Evolutionary conservation across 2,329 filamentous ascomycete genomes (phyloP).

Genomic region (Fonsecaea nubica): DNA sequence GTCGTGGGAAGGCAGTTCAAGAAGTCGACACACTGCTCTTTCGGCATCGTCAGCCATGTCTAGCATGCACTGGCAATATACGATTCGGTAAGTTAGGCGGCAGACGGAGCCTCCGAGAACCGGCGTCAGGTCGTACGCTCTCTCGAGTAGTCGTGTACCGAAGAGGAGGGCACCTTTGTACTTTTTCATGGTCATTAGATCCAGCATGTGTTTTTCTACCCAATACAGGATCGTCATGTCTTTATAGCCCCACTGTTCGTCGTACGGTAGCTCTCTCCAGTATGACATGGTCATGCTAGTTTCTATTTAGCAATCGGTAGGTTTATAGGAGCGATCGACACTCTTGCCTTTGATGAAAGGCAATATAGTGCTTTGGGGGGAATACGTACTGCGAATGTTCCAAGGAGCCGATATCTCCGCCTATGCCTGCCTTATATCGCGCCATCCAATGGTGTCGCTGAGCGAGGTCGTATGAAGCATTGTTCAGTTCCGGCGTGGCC

Average conservation of each 20-base stretch:
- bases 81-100: conserved; percentile 20
- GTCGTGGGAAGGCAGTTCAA: conserved; percentile 17
- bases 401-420: conserved; percentile 11
- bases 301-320: not conserved
- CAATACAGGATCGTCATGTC: conserved; percentile 18
- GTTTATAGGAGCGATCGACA: not conserved
- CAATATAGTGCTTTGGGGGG: not conserved
- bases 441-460: conserved; percentile 26
- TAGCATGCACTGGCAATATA: conserved; percentile 15
- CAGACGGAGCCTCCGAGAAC: conserved; percentile 18
- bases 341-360: not conserved
- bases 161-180: conserved; percentile 27
- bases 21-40: conserved; percentile 14
- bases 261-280: conserved; percentile 11
- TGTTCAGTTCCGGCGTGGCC: not conserved
- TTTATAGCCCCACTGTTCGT: conserved; percentile 11
- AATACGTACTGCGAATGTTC: conserved; percentile 24
- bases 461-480: conserved; percentile 5
- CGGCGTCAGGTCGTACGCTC: conserved; percentile 14
- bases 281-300: conserved; percentile 21
- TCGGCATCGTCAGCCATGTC: conserved; percentile 25
- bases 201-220: conserved; percentile 26
- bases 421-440: not conserved
- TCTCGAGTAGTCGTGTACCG: conserved; percentile 16
- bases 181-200: conserved; percentile 19